phyloP scores from a whole-genome alignment of 2,329 filamentous ascomycete genomes.

The Ceratocystis colombiana region DNA sequence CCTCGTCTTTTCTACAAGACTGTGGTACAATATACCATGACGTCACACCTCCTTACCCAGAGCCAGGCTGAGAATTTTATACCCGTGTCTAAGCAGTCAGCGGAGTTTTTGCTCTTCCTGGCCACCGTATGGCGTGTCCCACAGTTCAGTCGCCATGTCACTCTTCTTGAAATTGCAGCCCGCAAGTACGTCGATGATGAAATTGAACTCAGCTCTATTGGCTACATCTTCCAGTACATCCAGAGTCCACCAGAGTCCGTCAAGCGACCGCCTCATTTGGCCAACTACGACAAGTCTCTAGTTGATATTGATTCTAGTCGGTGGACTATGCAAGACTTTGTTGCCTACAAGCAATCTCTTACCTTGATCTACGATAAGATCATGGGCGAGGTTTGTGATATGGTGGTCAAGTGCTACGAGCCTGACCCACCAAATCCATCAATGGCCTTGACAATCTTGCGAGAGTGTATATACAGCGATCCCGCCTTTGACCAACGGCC shows the following conservation, averaged over 20 bases:
- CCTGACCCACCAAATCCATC: slow-evolving; percentile 74
- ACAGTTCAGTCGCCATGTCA: slow-evolving; percentile 64
- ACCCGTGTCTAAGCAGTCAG: slow-evolving; percentile 64
- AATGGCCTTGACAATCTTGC: slow-evolving; percentile 67
- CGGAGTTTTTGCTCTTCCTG: slow-evolving; percentile 75
- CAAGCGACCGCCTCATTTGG: slow-evolving; percentile 55
- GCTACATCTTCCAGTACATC: slow-evolving; percentile 54
- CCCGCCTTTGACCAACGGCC: slow-evolving; percentile 60
- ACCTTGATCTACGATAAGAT: slow-evolving; percentile 68
- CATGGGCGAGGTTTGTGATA: slow-evolving; percentile 74
- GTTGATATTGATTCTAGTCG: slow-evolving; percentile 47
- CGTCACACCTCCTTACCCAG: slow-evolving; percentile 42
- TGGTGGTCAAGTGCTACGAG: slow-evolving; percentile 83
- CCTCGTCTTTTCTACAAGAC: slow-evolving; percentile 73
- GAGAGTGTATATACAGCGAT: slow-evolving; percentile 73
- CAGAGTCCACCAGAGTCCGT: slow-evolving; percentile 45
- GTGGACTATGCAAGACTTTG: slow-evolving; percentile 61
- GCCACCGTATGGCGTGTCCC: slow-evolving; percentile 83
- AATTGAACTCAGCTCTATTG: slow-evolving; percentile 68
- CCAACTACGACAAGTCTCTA: slow-evolving; percentile 42
- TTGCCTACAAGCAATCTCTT: slow-evolving; percentile 64
- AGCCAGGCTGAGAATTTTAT: slow-evolving; percentile 41
- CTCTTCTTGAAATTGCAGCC: slow-evolving; percentile 73
- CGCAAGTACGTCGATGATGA: slow-evolving; percentile 80
- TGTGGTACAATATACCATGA: slow-evolving; percentile 67